phyloP scores from a whole-genome alignment of 2,329 filamentous ascomycete genomes.

The Hymenoscyphus scutula region DNA sequence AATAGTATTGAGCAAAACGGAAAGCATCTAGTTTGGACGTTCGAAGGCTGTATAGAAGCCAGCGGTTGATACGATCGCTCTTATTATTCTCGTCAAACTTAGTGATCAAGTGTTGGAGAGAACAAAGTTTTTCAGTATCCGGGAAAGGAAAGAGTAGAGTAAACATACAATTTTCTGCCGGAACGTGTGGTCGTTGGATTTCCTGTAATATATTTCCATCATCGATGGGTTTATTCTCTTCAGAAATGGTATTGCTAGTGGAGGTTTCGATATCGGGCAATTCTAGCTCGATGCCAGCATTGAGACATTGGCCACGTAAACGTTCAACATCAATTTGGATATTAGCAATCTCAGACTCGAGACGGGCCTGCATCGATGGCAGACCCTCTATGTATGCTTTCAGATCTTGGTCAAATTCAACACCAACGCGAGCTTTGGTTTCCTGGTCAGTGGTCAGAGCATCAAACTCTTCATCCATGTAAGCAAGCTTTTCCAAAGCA shows the following conservation, averaged over 20 bases:
- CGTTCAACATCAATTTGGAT: neutral
- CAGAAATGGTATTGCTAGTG: neutral
- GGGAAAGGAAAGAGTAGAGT: slow-evolving; percentile 9
- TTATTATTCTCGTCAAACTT: slow-evolving; percentile 20
- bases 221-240: neutral
- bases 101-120: slow-evolving; percentile 12
- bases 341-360: slow-evolving; percentile 14
- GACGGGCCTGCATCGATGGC: slow-evolving; percentile 9
- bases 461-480: slow-evolving; percentile 13
- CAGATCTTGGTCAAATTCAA: slow-evolving; percentile 3
- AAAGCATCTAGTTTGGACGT: neutral
- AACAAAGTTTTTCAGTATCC: slow-evolving; percentile 2
- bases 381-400: slow-evolving; percentile 10
- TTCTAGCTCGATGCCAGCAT: slow-evolving; percentile 13
- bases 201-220: neutral
- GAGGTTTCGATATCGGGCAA: neutral
- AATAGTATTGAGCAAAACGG: slow-evolving; percentile 3
- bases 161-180: slow-evolving; percentile 16
- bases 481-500: slow-evolving; percentile 13
- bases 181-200: neutral
- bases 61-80: slow-evolving; percentile 18
- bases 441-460: slow-evolving; percentile 8
- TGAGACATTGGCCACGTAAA: slow-evolving; percentile 12
- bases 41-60: slow-evolving; percentile 14
- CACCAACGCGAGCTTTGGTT: neutral